A percentile compares a stretch with the other conserved stretches of the same genome.
These are phyloP conservation scores for Euphorbia celastroides DNA, from an alignment of 441 rosid genomes.

Conservation along the genomic window DNA sequence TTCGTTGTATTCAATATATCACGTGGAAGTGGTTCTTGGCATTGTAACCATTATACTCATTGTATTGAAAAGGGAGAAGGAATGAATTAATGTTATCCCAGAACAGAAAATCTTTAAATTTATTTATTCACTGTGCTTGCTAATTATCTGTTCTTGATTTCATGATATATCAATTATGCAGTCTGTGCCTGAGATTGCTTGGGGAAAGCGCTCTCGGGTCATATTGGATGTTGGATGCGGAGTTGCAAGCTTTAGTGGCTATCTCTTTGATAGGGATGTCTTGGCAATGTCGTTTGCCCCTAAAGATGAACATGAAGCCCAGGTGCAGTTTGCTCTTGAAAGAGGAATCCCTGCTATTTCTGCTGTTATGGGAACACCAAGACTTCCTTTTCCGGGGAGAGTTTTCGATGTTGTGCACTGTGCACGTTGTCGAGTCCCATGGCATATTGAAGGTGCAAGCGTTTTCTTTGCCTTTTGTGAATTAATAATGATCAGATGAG, in stretches of 20 bases:
- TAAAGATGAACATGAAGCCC: constrained; percentile 95
- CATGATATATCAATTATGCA: constrained; percentile 25
- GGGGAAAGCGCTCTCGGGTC: constrained; percentile 86
- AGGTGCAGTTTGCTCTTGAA: constrained; percentile 93
- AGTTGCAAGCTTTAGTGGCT: constrained; percentile 96
- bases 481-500: background rate
- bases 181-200: constrained; percentile 79
- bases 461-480: background rate
- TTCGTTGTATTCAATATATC: background rate
- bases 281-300: constrained; percentile 94
- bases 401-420: constrained; percentile 87
- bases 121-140: background rate
- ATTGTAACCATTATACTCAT: background rate
- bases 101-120: background rate
- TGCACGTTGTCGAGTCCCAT: constrained; percentile 93
- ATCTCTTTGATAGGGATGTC: constrained; percentile 78
- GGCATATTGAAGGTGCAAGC: constrained; percentile 73
- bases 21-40: background rate
- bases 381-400: constrained; percentile 78
- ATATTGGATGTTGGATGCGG: constrained; percentile 96
- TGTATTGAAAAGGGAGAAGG: background rate
- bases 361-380: constrained; percentile 88
- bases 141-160: background rate
- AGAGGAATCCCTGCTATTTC: constrained; percentile 93
- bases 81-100: background rate